A percentile compares a stretch with the other conserved stretches of the same genome.
Conservation (phyloP, 345 rosid genomes). For the Geranium brycei region DNA sequence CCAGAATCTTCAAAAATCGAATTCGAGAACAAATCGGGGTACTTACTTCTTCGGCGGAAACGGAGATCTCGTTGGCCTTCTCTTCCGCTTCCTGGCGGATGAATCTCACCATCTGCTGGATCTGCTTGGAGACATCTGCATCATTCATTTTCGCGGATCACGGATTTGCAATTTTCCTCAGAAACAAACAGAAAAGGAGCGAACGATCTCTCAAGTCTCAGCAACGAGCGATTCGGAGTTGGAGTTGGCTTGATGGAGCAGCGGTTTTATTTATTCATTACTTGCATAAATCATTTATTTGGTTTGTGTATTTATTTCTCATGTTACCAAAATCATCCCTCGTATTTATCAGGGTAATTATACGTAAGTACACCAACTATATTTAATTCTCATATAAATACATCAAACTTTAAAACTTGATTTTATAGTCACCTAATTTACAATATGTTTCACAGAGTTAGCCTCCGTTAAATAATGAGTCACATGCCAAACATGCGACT, state of each 20-base stretch:
- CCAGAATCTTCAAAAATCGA: no score
- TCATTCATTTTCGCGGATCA: slow-evolving; percentile 65
- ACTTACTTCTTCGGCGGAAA: slow-evolving; percentile 82
- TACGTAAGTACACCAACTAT: no score
- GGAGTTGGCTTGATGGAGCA: neutral
- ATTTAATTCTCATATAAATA: no score
- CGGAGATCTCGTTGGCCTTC: slow-evolving; percentile 89
- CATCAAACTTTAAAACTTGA: no score
- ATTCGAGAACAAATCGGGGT: neutral
- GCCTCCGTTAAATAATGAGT: no score
- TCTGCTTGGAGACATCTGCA: slow-evolving; percentile 82
- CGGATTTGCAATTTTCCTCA: neutral
- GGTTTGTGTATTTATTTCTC: no score
- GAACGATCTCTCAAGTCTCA: neutral
- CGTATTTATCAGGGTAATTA: no score
- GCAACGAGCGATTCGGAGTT: neutral
- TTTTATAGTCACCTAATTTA: no score
- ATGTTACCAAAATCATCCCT: no score
- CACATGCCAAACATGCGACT: no score
- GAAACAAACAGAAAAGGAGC: neutral
- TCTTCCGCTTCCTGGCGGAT: slow-evolving; percentile 97
- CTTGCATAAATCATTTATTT: no score
- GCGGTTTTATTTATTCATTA: neutral
- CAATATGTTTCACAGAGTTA: no score
- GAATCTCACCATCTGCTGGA: slow-evolving; percentile 97